phyloP scores from a whole-genome alignment of 1,139 yeast genomes.

The Hansenula anomala region DNA sequence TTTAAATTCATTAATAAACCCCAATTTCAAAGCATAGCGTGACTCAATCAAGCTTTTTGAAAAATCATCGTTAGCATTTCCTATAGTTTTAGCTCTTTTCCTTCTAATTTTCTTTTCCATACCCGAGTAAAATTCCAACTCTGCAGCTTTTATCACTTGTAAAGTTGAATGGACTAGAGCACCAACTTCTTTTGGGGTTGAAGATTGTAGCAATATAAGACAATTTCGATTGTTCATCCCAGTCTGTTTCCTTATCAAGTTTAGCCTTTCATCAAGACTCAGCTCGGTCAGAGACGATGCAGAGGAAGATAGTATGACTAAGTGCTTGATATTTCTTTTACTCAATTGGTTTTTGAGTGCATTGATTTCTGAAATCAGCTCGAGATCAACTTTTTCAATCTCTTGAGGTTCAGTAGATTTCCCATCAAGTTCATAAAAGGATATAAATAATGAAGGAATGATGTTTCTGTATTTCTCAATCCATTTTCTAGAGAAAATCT shows the following conservation, averaged over 20 bases:
- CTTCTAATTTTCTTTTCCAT: constrained; percentile 34
- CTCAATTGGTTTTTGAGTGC: constrained; percentile 28
- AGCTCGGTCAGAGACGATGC: not conserved
- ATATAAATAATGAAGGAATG: constrained; percentile 38
- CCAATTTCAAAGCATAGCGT: constrained; percentile 45
- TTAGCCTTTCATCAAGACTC: constrained; percentile 31
- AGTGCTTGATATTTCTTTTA: constrained; percentile 27
- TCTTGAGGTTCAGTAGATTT: constrained; percentile 20
- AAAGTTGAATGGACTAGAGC: constrained; percentile 34
- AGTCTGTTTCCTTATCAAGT: constrained; percentile 33
- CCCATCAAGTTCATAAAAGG: constrained; percentile 34
- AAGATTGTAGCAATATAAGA: constrained; percentile 35
- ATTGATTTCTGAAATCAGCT: constrained; percentile 31
- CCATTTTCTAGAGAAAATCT: constrained; percentile 33
- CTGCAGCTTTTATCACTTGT: constrained; percentile 32
- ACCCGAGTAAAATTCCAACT: constrained; percentile 37
- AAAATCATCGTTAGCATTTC: constrained; percentile 16
- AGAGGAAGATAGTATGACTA: constrained; percentile 25
- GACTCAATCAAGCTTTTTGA: constrained; percentile 39
- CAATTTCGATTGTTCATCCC: constrained; percentile 40
- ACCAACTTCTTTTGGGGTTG: constrained; percentile 33
- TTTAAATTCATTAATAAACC: constrained; percentile 41
- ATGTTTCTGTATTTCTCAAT: constrained; percentile 39
- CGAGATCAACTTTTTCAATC: constrained; percentile 25
- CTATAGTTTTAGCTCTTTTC: constrained; percentile 21